These are phyloP conservation scores for Calonectria pteridis DNA, from an alignment of 2,329 filamentous ascomycete genomes.

Conservation along the genomic window DNA sequence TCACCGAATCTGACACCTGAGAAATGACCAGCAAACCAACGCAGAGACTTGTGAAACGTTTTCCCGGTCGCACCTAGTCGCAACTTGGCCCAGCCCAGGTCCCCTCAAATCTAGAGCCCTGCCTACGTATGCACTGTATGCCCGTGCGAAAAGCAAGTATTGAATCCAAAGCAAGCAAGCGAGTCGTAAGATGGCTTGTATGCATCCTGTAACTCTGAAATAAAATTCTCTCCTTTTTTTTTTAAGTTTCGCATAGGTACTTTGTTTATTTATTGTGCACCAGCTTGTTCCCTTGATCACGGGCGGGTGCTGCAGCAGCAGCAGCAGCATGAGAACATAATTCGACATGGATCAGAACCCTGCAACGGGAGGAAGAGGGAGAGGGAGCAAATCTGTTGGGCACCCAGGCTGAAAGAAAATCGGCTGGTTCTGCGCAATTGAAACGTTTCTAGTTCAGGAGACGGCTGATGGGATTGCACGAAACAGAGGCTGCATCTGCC, in stretches of 20 bases:
- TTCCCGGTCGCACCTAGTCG: constrained; percentile 35
- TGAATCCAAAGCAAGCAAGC: neutral
- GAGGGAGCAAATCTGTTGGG: constrained; percentile 2
- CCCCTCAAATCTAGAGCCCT: constrained; percentile 1
- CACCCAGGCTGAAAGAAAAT: constrained; percentile 7
- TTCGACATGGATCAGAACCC: neutral
- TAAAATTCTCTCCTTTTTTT: neutral
- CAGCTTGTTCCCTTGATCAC: constrained; percentile 5
- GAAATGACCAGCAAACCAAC: constrained; percentile 17
- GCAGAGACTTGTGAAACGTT: constrained; percentile 30
- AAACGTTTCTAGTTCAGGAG: constrained; percentile 19
- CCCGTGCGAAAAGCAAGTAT: constrained; percentile 15
- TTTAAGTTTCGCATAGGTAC: constrained; percentile 1
- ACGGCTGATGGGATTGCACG: constrained; percentile 1
- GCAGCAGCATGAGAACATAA: neutral
- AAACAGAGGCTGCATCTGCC: constrained; percentile 12
- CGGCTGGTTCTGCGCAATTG: neutral
- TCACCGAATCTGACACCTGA: constrained; percentile 21
- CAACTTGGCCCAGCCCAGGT: constrained; percentile 32
- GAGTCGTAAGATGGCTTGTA: neutral
- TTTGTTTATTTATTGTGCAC: neutral
- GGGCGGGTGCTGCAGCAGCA: neutral
- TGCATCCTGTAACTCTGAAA: constrained; percentile 13
- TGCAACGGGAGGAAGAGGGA: neutral
- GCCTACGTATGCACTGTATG: neutral